Evolutionary conservation across 805 yeast genomes (phyloP), one percentile per base, ranked within the genome.

Genomic region (Yarrowia alimentaria): DNA sequence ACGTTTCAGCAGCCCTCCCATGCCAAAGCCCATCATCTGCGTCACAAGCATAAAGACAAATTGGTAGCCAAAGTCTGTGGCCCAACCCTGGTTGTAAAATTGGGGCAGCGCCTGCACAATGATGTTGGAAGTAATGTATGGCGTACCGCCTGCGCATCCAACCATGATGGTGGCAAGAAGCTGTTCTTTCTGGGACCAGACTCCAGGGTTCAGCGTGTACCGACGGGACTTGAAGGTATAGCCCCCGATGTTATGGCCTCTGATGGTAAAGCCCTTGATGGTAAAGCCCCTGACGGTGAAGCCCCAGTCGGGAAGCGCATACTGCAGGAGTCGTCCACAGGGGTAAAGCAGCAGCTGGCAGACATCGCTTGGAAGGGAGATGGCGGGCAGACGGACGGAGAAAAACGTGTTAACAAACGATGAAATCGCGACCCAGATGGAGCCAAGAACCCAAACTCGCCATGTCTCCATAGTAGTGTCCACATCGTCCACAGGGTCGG

Each of bases 171-270:
- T 77, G 1, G 81, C 69, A 54, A 81, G 70, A 80, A 79, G 78
- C 61, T 81, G 86, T 60, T 81, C 87, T 58, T 81, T 81, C 54
- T 63, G 69, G 22, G 71, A 66, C 82, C 84, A 81, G 7, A 83
- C 81, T 9, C 85, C 83, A 3, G 81, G 83, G 61, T 78, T 79
- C 49, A 80, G 61, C 7, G 71, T 68, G 56, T 64, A 62, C 60
- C 71, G 65, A 21, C 59, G 64, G 42, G 78, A 72, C 30, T 60
- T 56, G 50, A 71, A 48, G 5, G 61, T 68, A 56, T 74, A 60
- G 6, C 71, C 68, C 62, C 65, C n/a, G n/a, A n/a, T n/a, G n/a
- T n/a, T n/a, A n/a, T n/a, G n/a, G 42, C 78, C 73, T 29, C 60
- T 56, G 50, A 71, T 45, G 5, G 61, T 68, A 56, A 74, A 60